These are phyloP conservation scores for Nannochloropsis gaditana DNA, from an alignment of 108 stramenopile genomes.

Conservation along the genomic window DNA sequence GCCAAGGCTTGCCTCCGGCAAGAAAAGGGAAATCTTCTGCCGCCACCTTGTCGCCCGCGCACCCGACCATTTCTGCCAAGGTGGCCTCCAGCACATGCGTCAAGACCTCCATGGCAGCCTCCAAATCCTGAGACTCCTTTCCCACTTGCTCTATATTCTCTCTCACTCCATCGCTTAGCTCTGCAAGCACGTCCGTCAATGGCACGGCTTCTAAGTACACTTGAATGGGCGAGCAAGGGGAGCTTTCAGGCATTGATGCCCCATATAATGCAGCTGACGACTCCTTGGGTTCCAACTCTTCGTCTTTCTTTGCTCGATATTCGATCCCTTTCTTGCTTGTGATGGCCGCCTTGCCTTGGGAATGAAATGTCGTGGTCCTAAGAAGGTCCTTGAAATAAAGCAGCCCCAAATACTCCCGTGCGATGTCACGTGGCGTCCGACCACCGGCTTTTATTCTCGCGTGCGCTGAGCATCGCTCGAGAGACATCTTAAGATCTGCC, in stretches of 20 bases:
- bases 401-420: not conserved
- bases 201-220: not conserved
- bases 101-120: constrained; percentile 8
- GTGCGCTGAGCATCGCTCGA: too few species aligned
- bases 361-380: not conserved
- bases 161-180: not conserved
- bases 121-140: constrained; percentile 17
- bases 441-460: too few species aligned
- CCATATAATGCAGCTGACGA: not conserved
- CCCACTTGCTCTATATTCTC: not conserved
- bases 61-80: not conserved
- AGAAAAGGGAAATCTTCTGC: not conserved
- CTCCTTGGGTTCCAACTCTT: too few species aligned
- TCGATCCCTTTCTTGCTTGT: too few species aligned
- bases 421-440: too few species aligned
- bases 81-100: not conserved
- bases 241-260: not conserved
- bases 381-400: not conserved
- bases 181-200: not conserved
- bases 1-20: not conserved
- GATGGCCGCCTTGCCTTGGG: not conserved
- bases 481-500: too few species aligned
- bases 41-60: not conserved
- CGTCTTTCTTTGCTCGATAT: too few species aligned
- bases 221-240: not conserved